Percentiles rank a stretch among this genome's conserved stretches.
Evolutionary conservation across 2,329 filamentous ascomycete species (phyloP).

Genomic region (Stachybotrys echinatus): DNA sequence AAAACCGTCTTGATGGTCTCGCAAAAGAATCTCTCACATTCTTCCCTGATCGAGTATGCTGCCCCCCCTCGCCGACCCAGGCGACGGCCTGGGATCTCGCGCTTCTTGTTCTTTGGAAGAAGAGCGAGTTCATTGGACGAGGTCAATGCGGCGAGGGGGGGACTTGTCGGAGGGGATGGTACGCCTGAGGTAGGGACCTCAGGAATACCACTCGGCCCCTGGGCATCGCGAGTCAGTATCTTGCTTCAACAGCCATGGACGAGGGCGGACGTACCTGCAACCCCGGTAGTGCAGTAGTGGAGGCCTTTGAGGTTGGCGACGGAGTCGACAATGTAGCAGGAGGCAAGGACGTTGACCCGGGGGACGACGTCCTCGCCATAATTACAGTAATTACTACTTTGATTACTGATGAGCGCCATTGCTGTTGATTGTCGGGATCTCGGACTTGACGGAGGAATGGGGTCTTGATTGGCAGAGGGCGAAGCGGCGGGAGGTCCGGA

Average conservation of each 20-base stretch:
- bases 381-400: constrained; percentile 66
- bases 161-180: constrained; percentile 81
- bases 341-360: constrained; percentile 76
- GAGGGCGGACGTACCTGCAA: constrained; percentile 54
- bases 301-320: constrained; percentile 71
- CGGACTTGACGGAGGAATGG: constrained; percentile 12
- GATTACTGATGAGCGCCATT: constrained; percentile 68
- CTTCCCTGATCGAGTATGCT: constrained; percentile 94
- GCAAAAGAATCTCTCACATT: constrained; percentile 99
- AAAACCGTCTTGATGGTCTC: constrained; percentile 91
- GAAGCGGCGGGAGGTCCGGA: constrained; percentile 7
- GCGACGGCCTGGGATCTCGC: constrained; percentile 34
- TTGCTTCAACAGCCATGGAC: too few relatives aligned
- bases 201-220: constrained; percentile 92
- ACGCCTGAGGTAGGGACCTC: constrained; percentile 81
- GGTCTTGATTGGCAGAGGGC: constrained; percentile 3
- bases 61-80: constrained; percentile 74
- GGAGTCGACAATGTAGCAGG: constrained; percentile 80
- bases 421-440: constrained; percentile 17
- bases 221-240: too few relatives aligned
- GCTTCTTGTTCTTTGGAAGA: constrained; percentile 49
- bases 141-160: constrained; percentile 76
- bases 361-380: constrained; percentile 63
- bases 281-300: constrained; percentile 94
- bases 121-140: constrained; percentile 63